Conservation (phyloP, 2,329 filamentous ascomycete genomes). For the Arthrobotrys pseudoclavata region DNA sequence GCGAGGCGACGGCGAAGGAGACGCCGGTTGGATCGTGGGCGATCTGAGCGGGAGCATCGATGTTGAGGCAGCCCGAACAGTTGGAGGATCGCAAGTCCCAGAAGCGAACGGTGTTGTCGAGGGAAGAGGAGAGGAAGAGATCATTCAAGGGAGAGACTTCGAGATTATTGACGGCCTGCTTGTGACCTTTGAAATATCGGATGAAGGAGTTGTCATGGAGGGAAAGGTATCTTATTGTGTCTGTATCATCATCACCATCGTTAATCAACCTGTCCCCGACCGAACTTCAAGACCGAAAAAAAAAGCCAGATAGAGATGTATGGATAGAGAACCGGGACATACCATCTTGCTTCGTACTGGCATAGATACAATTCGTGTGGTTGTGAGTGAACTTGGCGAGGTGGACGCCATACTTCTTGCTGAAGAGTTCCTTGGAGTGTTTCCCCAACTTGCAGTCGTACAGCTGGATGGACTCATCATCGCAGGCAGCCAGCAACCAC, state of each 20-base stretch:
- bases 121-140: constrained; percentile 90
- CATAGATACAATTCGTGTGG: constrained; percentile 90
- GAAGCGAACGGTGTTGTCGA: constrained; percentile 89
- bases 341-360: constrained; percentile 94
- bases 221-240: constrained; percentile 86
- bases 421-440: constrained; percentile 87
- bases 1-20: constrained; percentile 90
- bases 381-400: constrained; percentile 95
- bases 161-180: constrained; percentile 84
- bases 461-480: constrained; percentile 94
- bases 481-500: constrained; percentile 88
- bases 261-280: not conserved
- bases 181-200: constrained; percentile 94
- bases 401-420: constrained; percentile 97
- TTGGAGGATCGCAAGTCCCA: constrained; percentile 89
- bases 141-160: constrained; percentile 87
- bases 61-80: constrained; percentile 82
- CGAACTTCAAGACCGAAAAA: not conserved
- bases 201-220: constrained; percentile 97
- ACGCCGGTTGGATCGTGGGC: constrained; percentile 93
- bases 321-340: constrained; percentile 62
- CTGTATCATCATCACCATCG: constrained; percentile 66
- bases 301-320: not conserved
- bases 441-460: constrained; percentile 94
- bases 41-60: constrained; percentile 84